Conservation (phyloP, 2,329 filamentous ascomycete species). For the Raffaelea ambrosiae region DNA sequence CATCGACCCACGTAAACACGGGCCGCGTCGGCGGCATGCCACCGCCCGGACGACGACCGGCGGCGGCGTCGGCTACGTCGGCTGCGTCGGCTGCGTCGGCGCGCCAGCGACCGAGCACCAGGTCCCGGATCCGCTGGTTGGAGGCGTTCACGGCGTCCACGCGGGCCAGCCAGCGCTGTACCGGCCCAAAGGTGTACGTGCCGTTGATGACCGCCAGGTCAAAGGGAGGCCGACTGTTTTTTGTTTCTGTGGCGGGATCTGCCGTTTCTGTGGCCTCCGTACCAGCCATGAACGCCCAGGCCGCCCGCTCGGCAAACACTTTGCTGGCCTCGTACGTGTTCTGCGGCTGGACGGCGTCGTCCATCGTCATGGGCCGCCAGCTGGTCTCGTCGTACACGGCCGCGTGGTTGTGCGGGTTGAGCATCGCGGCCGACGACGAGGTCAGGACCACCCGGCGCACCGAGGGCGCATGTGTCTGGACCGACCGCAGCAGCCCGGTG, state of each 20-base stretch:
- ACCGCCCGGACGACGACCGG: too few relatives aligned
- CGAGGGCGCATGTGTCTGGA: slow-evolving; percentile 31
- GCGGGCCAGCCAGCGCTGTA: slow-evolving; percentile 54
- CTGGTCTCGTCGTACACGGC: slow-evolving; percentile 29
- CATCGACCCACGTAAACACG: slow-evolving; percentile 51
- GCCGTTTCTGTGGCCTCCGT: slow-evolving; percentile 27
- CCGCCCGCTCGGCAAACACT: slow-evolving; percentile 57
- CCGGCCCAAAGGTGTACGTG: slow-evolving; percentile 54
- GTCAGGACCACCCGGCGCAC: slow-evolving; percentile 57
- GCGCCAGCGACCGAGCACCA: slow-evolving; percentile 55
- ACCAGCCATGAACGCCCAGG: slow-evolving; percentile 50
- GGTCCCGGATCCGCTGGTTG: slow-evolving; percentile 56
- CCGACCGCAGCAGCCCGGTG: slow-evolving; percentile 37
- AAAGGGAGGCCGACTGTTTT: slow-evolving; percentile 39
- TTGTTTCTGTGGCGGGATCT: not conserved
- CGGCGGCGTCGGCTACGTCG: too few relatives aligned
- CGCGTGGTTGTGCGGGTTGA: slow-evolving; percentile 27
- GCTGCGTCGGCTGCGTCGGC: slow-evolving; percentile 41
- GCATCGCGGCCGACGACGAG: slow-evolving; percentile 36
- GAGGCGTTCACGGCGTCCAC: slow-evolving; percentile 64
- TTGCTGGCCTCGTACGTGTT: slow-evolving; percentile 33
- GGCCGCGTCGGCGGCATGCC: slow-evolving; percentile 47
- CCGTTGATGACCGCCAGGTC: slow-evolving; percentile 53
- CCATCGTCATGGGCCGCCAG: slow-evolving; percentile 28
- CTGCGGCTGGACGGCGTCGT: slow-evolving; percentile 22